Evolutionary conservation across 2,329 filamentous ascomycete genomes (phyloP), one percentile per base, ranked within the genome.

Genomic region (Pleurostoma richardsiae): DNA sequence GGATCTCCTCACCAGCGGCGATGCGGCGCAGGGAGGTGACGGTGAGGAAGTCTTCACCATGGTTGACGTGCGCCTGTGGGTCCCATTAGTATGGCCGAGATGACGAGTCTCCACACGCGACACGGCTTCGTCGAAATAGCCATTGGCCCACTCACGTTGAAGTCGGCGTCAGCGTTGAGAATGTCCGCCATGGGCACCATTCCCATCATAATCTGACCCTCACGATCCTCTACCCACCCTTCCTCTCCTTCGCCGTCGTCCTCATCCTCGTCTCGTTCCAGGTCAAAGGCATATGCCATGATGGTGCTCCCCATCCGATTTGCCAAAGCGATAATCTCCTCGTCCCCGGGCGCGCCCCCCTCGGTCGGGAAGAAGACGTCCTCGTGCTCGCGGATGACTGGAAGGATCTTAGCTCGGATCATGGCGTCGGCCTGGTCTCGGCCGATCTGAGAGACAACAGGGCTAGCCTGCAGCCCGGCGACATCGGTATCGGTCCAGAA

Each of bases 181-280:
- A 95, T 84, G 61, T 96, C 91, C 1, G 90, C 90, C 72, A 96
- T 79, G 2, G 90, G 90, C 0, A 96, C 86, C 88, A 96, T 94
- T 44, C 87, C 90, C 67, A 95, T 88, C 61, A 77, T 68, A 1
- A 72, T 68, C 52, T 73, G 72, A 6, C 71, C 72, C 3, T 83
- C 74, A 43, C 75, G 74, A 47, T 86, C 83, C 47, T 85, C 82
- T 1, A 85, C 74, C 71, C 84, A 86, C 40, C 80, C 82, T 28
- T 83, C 82, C 3, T 79, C 74, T 11, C 82, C 79, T 1, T 80
- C 73, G 4, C 82, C 73, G 27, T n/a, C 33, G 3, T 70, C 63
- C 3, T 54, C 60, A 4, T 65, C 59, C 1, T 65, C 67, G 4
- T 70, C 68, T 6, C 72, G 72, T 42, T 81, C 79, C 5, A 95